Evolutionary conservation across 139 green algal species (phyloP), one percentile per base, ranked within the genome.

Genomic region (Asterochloris sp.): DNA sequence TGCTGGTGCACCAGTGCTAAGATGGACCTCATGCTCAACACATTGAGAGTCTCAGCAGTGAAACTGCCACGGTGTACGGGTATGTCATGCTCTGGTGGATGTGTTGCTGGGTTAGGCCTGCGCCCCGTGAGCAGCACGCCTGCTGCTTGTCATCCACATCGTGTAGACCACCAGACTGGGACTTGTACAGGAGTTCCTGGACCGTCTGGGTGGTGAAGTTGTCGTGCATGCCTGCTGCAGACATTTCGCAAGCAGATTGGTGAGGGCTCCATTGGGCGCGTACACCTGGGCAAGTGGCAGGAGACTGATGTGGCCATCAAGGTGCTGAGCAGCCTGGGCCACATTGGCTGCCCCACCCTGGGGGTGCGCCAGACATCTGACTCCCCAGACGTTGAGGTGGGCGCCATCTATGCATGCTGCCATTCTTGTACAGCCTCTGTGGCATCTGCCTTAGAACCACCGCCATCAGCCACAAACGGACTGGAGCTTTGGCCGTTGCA

Each of bases 241-340:
- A 77, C 71, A 24, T 80, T 86, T 60, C 83, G 79, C 78, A 83
- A 86, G 73, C 24, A 69, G 61, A 86, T 86, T 29, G 83, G 83
- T 11, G 83, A 86, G 78, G 83, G 83, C 24, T 81, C 69, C 38
- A 83, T 86, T 38, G 83, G 83, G 62, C 69, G 78, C 8, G 83
- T 86, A 47, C 83, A 86, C 63, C 63, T 86, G 54, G 83, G 83
- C 75, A 73, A 73, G 24, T 86, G 83, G 83, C 83, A 84, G 64
- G 83, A 86, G 74, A 86, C 83, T 16, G 83, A 86, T 67, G 83
- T 86, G 14, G 83, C 83, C 64, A 84, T 86, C 78, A 86, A 86
- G 78, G 74, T 83, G 62, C 73, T 83, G 38, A 69, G 61, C 69
- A 83, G 21, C 67, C 24, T 24, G 21, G 61, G 1, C 12, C 38